These are phyloP conservation scores for Paramecium primaurelia DNA, from an alignment of 73 alveolate genomes.

Conservation along the genomic window DNA sequence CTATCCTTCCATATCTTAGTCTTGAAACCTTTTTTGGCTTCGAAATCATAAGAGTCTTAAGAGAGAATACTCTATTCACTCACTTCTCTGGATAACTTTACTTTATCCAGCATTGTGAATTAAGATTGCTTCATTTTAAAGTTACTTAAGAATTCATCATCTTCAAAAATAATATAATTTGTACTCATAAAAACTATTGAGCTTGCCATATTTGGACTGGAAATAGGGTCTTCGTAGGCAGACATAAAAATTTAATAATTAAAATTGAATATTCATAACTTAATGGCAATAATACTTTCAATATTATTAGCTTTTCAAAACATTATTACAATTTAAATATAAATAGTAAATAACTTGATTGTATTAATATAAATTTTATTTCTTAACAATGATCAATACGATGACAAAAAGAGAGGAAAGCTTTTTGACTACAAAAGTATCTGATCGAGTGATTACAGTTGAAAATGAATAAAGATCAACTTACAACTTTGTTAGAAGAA, in stretches of 20 bases:
- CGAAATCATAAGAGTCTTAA: not conserved
- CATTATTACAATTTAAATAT: not conserved
- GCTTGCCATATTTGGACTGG: not conserved
- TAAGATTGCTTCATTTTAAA: not conserved
- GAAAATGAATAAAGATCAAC: not conserved
- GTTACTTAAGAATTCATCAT: not conserved
- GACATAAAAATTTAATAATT: not conserved
- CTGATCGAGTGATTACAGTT: not conserved
- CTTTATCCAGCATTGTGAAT: conserved; percentile 1
- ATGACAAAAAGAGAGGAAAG: not conserved
- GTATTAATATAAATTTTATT: not conserved
- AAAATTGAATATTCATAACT: not conserved
- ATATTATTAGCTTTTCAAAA: not conserved
- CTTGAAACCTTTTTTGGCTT: not conserved
- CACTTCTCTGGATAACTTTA: not conserved
- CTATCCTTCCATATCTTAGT: conserved; percentile 18
- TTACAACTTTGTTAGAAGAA: not conserved
- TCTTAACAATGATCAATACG: not conserved
- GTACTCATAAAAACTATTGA: not conserved
- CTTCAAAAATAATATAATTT: not conserved
- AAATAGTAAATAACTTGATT: not conserved
- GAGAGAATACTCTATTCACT: conserved; percentile 21
- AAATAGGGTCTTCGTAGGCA: not conserved
- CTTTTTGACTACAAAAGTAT: not conserved
- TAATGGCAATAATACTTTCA: not conserved